These are phyloP conservation scores for Giardia muris DNA, from an alignment of 208 protist genomes.

Conservation along the genomic window DNA sequence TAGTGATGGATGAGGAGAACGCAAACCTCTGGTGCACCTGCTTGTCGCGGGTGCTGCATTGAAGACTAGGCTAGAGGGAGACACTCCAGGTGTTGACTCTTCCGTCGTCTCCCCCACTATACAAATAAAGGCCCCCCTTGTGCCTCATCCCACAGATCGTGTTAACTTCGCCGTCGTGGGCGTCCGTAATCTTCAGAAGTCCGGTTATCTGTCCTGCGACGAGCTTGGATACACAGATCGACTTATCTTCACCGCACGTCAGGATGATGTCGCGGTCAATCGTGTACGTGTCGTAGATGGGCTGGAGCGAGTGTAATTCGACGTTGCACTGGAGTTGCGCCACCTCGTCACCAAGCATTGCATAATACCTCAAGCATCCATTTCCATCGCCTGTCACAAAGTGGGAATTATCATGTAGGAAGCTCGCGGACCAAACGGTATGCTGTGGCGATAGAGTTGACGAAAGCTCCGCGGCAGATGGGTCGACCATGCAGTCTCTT, in stretches of 20 bases:
- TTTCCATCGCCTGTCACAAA: not conserved
- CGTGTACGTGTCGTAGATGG: not conserved
- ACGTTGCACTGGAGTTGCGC: not conserved
- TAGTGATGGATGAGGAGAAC: not conserved
- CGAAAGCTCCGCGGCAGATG: not conserved
- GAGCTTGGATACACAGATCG: not conserved
- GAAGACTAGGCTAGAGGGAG: not conserved
- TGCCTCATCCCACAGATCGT: not conserved
- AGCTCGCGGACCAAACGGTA: not conserved
- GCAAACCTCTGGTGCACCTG: not conserved
- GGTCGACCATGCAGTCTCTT: not conserved
- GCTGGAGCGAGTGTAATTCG: not conserved
- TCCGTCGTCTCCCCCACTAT: not conserved
- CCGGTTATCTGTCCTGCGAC: not conserved
- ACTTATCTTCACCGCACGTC: not conserved
- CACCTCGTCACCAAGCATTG: not conserved
- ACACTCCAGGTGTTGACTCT: not conserved
- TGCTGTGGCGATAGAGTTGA: not conserved
- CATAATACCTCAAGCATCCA: not conserved
- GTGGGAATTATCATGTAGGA: not conserved
- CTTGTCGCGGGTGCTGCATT: not conserved
- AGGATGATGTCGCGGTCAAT: not conserved
- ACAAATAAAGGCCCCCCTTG: not conserved
- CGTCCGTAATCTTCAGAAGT: not conserved
- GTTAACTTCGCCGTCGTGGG: not conserved